Evolutionary conservation across 441 rosid species (phyloP), one percentile per base, ranked within the genome.

Genomic region (Metrosideros polymorpha): DNA sequence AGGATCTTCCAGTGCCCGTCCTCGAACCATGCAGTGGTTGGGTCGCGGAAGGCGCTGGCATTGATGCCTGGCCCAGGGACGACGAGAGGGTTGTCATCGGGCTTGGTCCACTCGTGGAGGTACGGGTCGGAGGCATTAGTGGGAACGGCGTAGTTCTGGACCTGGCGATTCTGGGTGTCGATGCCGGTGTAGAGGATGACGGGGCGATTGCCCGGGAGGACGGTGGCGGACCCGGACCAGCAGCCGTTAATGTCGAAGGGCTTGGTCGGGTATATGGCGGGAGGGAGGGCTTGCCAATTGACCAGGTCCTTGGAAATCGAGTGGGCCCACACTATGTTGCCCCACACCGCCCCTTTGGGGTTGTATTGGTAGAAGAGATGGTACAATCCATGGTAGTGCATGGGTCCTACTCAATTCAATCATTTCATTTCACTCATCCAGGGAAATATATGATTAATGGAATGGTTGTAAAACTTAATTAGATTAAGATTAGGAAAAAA

Each of bases 291-390:
- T 76, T 86, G 59, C 99, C 99, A 97, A 32, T 93, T 96, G 77
- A 97, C 85, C 87, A 97, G 86, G 87, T 97, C 99, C 83, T 83
- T 95, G 2, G 99, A 97, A 0, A 95, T 94, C 0, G 98, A 96
- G 89, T 97, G 99, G 6, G 98, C 99, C 99, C 99, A 97, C 2
- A 97, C 93, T 12, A 96, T 96, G 88, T 96, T 94, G 19, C 99
- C 99, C 99, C 99, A 97, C 4, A 96, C 97, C 6, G 97, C 92
- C 25, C 97, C 94, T 51, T 95, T 91, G 19, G 99, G 96, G 83
- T 97, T 97, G 87, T 96, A 96, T 55, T 97, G 99, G 87, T 97
- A 97, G 90, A 97, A 97, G 0, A 97, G 87, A 86, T 96, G 99
- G 87, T 97, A 97, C 0, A 91, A 7, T 12, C 99, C 99, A 82